These are phyloP conservation scores for Blastobotrys apis DNA, from an alignment of 1,139 yeast genomes.

Conservation along the genomic window DNA sequence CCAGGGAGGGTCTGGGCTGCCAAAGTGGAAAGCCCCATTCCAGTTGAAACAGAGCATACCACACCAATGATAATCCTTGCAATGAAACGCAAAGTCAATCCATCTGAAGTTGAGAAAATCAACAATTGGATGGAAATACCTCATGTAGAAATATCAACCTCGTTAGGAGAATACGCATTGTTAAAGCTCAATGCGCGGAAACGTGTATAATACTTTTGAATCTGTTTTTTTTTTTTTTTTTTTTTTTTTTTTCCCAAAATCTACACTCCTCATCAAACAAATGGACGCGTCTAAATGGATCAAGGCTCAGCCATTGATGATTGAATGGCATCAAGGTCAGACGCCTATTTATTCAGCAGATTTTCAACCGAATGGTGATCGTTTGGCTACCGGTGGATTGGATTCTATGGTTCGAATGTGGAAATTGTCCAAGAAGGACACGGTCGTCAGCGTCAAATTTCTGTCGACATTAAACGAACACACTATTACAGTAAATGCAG, in stretches of 20 bases:
- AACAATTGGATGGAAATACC: conserved; percentile 17
- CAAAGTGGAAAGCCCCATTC: conserved; percentile 26
- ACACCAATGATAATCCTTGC: conserved; percentile 18
- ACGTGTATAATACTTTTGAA: neutral
- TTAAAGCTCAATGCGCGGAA: conserved; percentile 10
- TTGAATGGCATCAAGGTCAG: conserved; percentile 7
- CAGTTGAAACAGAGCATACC: conserved; percentile 5
- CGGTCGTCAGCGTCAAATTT: conserved; percentile 35
- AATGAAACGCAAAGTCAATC: conserved; percentile 15
- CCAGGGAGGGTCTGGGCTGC: conserved; percentile 27
- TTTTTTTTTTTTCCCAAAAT: neutral
- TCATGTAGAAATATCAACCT: conserved; percentile 8
- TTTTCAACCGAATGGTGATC: conserved; percentile 55
- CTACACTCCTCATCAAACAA: neutral
- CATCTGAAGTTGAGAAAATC: conserved; percentile 16
- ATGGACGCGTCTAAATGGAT: neutral
- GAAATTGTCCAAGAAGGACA: conserved; percentile 24
- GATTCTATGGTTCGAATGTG: conserved; percentile 83
- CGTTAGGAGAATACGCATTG: conserved; percentile 6
- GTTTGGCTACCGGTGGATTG: conserved; percentile 90
- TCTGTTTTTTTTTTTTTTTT: too few species aligned
- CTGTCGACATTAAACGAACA: conserved; percentile 79
- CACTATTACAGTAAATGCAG: conserved; percentile 91
- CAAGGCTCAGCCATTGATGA: conserved; percentile 4
- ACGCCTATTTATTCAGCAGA: conserved; percentile 80